Evolutionary conservation across 2,329 filamentous ascomycete species (phyloP), one percentile per base, ranked within the genome.

Genomic region (Hypoxylon sp.): DNA sequence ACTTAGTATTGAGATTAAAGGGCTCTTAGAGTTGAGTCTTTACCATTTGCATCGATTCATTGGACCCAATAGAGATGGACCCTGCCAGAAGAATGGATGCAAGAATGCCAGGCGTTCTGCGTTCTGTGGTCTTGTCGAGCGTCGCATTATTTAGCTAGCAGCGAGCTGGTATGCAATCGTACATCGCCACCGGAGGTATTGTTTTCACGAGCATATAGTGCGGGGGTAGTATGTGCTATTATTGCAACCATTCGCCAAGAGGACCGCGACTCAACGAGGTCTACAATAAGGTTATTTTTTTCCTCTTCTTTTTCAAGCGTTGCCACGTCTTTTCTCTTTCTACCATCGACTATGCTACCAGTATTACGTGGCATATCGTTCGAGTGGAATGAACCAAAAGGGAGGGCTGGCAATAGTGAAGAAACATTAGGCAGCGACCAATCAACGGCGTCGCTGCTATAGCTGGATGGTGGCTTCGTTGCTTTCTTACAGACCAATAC

Each of bases 391-490:
- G 34, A 52, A 21, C 16, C 34, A 59, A 53, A 39, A 34, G 19
- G 47, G 14, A 37, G 27, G 32, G 43, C 59, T 48, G 52, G 51
- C 51, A 54, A 61, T 47, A 27, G 32, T 53, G 51, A 68, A 59
- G 46, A 19, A 63, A 27, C 45, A 57, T 63, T 34, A 41, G 46
- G 50, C 29, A 60, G 51, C 41, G 45, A 48, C 41, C 45, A 51
- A 60, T 58, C 43, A 23, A 43, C 16, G 16, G 32, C 47, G 50
- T 14, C 29, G 11, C 19, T 53, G 45, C 50, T 51, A 55, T 25
- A 32, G 51, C 30, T 34, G 51, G 52, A 48, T 32, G 65, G 65
- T 39, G 63, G 67, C 63, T 66, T 63, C 56, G 23, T 61, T 63
- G 45, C 39, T 59, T 69, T 69, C 52, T 61, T 46, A 27, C 51